These are phyloP conservation scores for Ogataea salicorniae DNA, from an alignment of 805 yeast species.

Conservation along the genomic window DNA sequence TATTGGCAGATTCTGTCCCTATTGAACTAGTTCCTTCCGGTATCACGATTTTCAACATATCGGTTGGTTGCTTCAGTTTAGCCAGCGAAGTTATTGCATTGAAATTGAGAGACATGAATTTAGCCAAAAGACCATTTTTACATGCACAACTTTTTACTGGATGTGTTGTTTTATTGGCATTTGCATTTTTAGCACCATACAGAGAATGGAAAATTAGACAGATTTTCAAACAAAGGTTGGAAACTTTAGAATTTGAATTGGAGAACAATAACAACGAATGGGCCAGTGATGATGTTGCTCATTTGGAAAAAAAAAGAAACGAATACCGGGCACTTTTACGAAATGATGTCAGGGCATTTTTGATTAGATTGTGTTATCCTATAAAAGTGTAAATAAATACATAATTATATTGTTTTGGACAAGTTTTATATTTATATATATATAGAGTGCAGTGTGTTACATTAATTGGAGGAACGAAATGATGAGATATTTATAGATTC, in stretches of 20 bases:
- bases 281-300: not conserved
- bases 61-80: conserved; percentile 17
- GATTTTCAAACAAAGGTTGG: conserved; percentile 23
- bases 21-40: conserved; percentile 17
- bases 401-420: too few relatives aligned
- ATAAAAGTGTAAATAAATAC: not conserved
- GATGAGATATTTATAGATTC: too few relatives aligned
- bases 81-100: conserved; percentile 22
- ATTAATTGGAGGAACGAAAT: too few relatives aligned
- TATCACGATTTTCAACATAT: conserved; percentile 13
- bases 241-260: conserved; percentile 5
- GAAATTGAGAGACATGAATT: conserved; percentile 13
- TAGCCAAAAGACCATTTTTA: conserved; percentile 38
- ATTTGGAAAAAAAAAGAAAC: not conserved
- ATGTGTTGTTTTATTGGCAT: conserved; percentile 36
- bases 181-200: conserved; percentile 35
- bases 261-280: not conserved
- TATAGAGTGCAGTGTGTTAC: too few relatives aligned
- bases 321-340: not conserved
- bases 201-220: conserved; percentile 48
- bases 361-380: not conserved
- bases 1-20: conserved; percentile 19
- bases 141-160: conserved; percentile 62
- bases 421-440: too few relatives aligned
- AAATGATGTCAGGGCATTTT: not conserved